Evolutionary conservation across 805 yeast species (phyloP).

Genomic region (Ogataea pini): DNA sequence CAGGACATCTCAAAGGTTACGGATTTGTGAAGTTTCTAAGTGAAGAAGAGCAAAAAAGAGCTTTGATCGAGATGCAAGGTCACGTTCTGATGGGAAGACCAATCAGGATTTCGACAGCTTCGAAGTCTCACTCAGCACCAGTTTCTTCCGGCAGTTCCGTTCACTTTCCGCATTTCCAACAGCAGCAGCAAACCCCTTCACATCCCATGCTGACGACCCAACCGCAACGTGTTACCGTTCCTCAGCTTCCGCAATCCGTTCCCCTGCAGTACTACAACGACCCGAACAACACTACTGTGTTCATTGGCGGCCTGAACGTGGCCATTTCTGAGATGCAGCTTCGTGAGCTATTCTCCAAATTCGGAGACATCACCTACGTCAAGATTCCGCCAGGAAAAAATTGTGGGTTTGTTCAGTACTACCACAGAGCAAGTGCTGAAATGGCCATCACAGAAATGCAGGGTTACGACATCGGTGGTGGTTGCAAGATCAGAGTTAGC

Average conservation of each 20-base stretch:
- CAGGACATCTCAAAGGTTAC: conserved; percentile 77
- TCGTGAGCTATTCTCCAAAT: conserved; percentile 57
- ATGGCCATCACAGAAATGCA: conserved; percentile 84
- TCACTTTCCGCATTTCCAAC: conserved; percentile 3
- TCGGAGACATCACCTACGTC: conserved; percentile 75
- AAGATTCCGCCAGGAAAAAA: conserved; percentile 74
- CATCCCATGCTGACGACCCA: conserved; percentile 4
- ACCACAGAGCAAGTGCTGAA: conserved; percentile 79
- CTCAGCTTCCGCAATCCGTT: conserved; percentile 41
- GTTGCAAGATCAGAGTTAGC: conserved; percentile 75
- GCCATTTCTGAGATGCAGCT: conserved; percentile 63
- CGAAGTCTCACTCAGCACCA: conserved; percentile 31
- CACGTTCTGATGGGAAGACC: conserved; percentile 68
- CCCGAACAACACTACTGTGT: conserved; percentile 72
- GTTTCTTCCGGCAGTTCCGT: conserved; percentile 5
- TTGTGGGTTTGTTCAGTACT: conserved; percentile 87
- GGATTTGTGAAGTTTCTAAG: conserved; percentile 82
- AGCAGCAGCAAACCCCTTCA: conserved; percentile 14
- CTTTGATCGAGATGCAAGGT: conserved; percentile 83
- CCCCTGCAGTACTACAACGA: conserved; percentile 69
- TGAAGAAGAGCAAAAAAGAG: conserved; percentile 67
- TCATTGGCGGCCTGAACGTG: conserved; percentile 71
- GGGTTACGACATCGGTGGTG: conserved; percentile 78
- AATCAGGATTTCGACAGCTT: conserved; percentile 73
- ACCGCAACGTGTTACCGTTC: conserved; percentile 19